Conservation (phyloP, 257 asterid species). For the Apocynum venetum region DNA sequence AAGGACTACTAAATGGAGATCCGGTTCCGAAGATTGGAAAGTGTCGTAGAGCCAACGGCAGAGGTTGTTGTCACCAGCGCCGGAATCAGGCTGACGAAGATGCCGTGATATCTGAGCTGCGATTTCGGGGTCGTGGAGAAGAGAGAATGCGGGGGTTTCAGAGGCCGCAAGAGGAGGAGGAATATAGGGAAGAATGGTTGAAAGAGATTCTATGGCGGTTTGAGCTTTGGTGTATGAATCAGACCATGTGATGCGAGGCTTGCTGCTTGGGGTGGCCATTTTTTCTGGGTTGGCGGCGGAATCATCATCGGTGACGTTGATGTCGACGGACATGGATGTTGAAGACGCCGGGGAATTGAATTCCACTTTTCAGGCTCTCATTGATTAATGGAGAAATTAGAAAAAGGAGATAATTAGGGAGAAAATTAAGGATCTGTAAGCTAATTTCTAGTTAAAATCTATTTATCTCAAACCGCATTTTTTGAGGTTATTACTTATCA, state of each 20-base stretch:
- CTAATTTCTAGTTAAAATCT: background rate
- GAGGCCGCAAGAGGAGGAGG: slow-evolving; percentile 51
- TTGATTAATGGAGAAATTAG: too few relatives aligned
- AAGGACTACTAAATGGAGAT: slow-evolving; percentile 82
- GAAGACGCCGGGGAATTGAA: background rate
- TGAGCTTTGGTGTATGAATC: slow-evolving; percentile 66
- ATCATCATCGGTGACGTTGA: slow-evolving; percentile 1
- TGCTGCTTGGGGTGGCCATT: slow-evolving; percentile 14
- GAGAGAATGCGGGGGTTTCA: slow-evolving; percentile 61
- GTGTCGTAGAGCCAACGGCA: slow-evolving; percentile 98
- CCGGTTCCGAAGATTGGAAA: slow-evolving; percentile 63
- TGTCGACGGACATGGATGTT: slow-evolving; percentile 10
- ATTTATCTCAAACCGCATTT: too few relatives aligned
- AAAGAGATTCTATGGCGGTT: slow-evolving; percentile 52
- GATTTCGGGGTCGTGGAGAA: slow-evolving; percentile 58
- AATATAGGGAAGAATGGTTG: slow-evolving; percentile 51
- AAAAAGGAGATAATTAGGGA: slow-evolving; percentile 22
- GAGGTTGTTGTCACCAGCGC: slow-evolving; percentile 70
- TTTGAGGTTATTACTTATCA: too few relatives aligned
- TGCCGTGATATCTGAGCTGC: slow-evolving; percentile 46
- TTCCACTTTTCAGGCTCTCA: background rate
- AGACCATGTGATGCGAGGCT: slow-evolving; percentile 59
- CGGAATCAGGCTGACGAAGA: slow-evolving; percentile 77
- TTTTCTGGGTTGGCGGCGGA: slow-evolving; percentile 6
- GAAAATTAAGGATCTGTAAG: slow-evolving; percentile 29